Base-by-base conservation (phyloP, 331 rosid genomes). In the Acacia pycnantha region DNA sequence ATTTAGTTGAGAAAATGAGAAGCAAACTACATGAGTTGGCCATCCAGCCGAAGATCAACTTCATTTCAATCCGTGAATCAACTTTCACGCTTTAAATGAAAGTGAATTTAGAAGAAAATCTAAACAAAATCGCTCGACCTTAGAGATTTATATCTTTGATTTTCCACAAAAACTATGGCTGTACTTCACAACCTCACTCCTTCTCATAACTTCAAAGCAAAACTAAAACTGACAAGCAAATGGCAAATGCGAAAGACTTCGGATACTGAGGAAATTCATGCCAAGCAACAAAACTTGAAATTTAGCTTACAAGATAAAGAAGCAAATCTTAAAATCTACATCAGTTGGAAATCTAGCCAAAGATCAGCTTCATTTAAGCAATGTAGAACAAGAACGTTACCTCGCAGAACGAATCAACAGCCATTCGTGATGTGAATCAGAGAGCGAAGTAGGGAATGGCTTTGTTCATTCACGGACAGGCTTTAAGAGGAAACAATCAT, bases 321-420 rank as follows among this genome's bases (percentile, higher is more conserved):
- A 15, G n/a, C 6, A 70, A 58, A 83, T 46, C 73, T 37, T 43
- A 43, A 43, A 43, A 43, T 43, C 46, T 43, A 74, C 18, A 67
- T 26, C 11, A 26, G 61, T 15, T 40, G 33, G 58, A 51, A 22
- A 74, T 44, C 59, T 41, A 27, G 31, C 37, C 44, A 71, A 62
- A 66, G 81, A 80, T 47, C 44, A 71, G 43, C 75, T 67, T 26
- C 58, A 59, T 56, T 44, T 31, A 69, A 43, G 68, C 10, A 35
- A 62, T 24, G 56, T 14, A 35, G 51, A 44, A 8, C 33, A 70
- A 40, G 81, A 79, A 71, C 2, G 22, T 59, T 85, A 88, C 91
- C 88, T 86, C 87, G 7, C n/a, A 72, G 41, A 80, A 84, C 50
- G 78, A 79, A 85, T 82, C 79, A 13, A 82, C 66, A 4, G 90